Evolutionary conservation across 371 early-diverging fungal genomes (phyloP).

Genomic region (Massospora cicadina): DNA sequence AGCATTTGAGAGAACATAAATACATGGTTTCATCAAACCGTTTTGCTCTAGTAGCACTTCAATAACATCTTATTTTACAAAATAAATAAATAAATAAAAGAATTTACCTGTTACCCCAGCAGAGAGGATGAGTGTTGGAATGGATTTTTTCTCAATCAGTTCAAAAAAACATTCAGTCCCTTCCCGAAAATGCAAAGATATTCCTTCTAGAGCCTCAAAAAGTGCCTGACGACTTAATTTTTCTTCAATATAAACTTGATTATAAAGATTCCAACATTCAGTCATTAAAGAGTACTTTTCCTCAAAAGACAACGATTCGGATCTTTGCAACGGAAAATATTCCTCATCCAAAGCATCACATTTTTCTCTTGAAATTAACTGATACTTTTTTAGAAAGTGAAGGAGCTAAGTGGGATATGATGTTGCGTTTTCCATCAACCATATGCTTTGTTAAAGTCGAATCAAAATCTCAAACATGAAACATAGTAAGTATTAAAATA

Average conservation of each 20-base stretch:
- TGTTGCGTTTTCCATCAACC: background rate
- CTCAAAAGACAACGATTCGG: background rate
- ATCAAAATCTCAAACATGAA: background rate
- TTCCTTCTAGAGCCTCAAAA: background rate
- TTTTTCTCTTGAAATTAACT: background rate
- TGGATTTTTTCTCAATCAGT: background rate
- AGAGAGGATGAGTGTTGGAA: background rate
- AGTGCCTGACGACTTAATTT: background rate
- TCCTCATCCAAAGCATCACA: background rate
- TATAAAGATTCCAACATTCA: background rate
- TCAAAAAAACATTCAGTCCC: background rate
- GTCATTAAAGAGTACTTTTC: background rate
- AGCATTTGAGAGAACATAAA: constrained; percentile 55
- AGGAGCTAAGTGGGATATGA: background rate
- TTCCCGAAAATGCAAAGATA: background rate
- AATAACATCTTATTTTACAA: constrained; percentile 29
- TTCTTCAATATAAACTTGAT: constrained; percentile 1
- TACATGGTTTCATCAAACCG: constrained; percentile 24
- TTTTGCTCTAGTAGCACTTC: constrained; percentile 25
- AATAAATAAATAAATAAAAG: background rate
- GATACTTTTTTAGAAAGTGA: background rate
- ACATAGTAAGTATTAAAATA: too few relatives aligned
- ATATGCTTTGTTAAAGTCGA: background rate
- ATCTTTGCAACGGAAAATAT: background rate
- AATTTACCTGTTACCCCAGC: constrained; percentile 3